Conservation (phyloP, 106 monocot genomes). For the Acorus calamus region DNA sequence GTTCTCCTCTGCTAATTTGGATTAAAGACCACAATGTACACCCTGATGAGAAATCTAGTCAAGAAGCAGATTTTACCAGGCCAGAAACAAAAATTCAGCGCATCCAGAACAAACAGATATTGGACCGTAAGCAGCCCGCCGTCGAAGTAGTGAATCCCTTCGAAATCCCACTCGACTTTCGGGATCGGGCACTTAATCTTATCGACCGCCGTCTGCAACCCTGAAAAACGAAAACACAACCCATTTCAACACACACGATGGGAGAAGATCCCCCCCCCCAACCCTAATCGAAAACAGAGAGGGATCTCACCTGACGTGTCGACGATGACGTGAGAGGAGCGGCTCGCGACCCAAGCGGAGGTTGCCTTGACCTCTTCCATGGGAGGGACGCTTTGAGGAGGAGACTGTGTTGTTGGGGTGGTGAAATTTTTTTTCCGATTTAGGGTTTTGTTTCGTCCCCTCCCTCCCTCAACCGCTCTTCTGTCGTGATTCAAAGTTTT, state of each 20-base stretch:
- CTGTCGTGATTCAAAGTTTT: too few species aligned
- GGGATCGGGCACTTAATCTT: conserved; percentile 66
- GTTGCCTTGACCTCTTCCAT: conserved; percentile 69
- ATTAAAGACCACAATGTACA: too few species aligned
- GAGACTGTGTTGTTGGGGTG: too few species aligned
- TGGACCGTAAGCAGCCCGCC: conserved; percentile 95
- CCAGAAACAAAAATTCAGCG: conserved; percentile 97
- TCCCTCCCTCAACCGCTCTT: too few species aligned
- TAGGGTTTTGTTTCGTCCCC: too few species aligned
- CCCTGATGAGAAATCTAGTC: too few species aligned
- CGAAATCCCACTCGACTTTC: conserved; percentile 88
- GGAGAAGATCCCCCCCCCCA: conserved; percentile 15
- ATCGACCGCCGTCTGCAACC: conserved; percentile 60
- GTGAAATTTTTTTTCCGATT: too few species aligned
- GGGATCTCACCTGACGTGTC: conserved; percentile 36
- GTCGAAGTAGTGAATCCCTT: conserved; percentile 97
- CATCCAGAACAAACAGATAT: conserved; percentile 87
- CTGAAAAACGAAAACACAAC: conserved; percentile 20
- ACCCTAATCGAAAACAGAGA: conserved; percentile 3
- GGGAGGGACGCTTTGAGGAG: too few species aligned
- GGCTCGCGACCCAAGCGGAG: conserved; percentile 72
- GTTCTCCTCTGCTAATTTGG: background rate
- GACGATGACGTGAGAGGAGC: conserved; percentile 55
- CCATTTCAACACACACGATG: background rate
- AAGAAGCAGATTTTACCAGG: conserved; percentile 39